Percentiles rank a stretch among this genome's conserved stretches.
These are phyloP conservation scores for Diplodia mutila DNA, from an alignment of 2,329 filamentous ascomycete genomes.

Conservation along the genomic window DNA sequence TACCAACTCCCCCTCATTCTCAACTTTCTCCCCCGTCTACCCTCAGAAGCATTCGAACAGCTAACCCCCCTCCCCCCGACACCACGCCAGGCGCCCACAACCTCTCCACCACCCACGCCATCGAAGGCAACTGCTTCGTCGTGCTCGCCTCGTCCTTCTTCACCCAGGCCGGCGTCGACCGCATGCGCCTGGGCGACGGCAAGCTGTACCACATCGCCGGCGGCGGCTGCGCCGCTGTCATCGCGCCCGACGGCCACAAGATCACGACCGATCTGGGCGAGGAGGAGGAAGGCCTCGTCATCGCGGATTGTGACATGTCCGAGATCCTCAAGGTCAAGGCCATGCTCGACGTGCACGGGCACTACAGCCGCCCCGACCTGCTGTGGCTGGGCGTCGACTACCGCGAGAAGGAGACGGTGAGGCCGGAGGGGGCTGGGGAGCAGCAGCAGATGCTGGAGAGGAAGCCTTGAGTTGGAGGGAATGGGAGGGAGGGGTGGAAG, in stretches of 20 bases:
- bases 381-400: conserved; percentile 53
- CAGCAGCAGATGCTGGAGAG: too few relatives aligned
- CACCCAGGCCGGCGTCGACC: conserved; percentile 49
- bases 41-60: too few relatives aligned
- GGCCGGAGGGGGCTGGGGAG: conserved; percentile 33
- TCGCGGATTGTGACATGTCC: conserved; percentile 56
- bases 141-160: conserved; percentile 57
- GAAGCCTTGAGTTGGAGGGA: background rate
- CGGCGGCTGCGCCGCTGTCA: conserved; percentile 56
- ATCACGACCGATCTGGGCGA: conserved; percentile 46
- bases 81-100: conserved; percentile 45
- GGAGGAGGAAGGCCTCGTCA: conserved; percentile 54
- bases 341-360: conserved; percentile 53
- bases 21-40: too few relatives aligned
- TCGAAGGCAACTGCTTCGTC: conserved; percentile 61
- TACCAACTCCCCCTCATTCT: background rate
- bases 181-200: conserved; percentile 48
- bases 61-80: background rate
- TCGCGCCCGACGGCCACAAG: conserved; percentile 56
- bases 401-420: conserved; percentile 27
- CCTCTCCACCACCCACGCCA: conserved; percentile 59
- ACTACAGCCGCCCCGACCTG: conserved; percentile 57
- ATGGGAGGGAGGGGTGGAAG: too few relatives aligned
- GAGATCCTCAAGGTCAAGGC: conserved; percentile 46
- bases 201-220: conserved; percentile 46